Conservation (phyloP, 352 stramenopile genomes). For the Elongisporangium undulatum region DNA sequence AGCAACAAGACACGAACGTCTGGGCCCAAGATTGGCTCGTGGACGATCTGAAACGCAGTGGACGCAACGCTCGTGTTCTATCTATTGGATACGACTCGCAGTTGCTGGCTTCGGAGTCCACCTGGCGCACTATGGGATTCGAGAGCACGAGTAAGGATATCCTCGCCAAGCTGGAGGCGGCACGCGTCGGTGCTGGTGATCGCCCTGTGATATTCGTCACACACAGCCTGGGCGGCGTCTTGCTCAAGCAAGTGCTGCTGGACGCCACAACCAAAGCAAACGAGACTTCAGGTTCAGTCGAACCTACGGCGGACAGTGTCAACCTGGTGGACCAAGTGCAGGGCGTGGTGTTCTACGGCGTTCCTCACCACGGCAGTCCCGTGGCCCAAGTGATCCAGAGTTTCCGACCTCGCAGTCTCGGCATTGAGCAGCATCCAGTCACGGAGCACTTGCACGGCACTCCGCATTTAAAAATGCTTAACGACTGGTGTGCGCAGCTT, state of each 20-base stretch:
- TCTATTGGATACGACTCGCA: conserved; percentile 84
- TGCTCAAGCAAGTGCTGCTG: conserved; percentile 80
- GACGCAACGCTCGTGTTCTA: conserved; percentile 57
- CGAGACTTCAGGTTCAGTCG: not conserved
- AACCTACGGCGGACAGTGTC: conserved; percentile 4
- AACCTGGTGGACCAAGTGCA: conserved; percentile 57
- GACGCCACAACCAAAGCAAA: conserved; percentile 18
- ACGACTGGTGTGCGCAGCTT: conserved; percentile 61
- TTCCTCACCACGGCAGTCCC: conserved; percentile 77
- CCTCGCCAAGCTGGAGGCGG: conserved; percentile 48
- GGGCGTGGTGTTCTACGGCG: conserved; percentile 74
- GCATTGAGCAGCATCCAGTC: conserved; percentile 58
- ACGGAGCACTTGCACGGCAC: conserved; percentile 75
- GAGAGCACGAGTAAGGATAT: conserved; percentile 67
- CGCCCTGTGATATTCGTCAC: conserved; percentile 82
- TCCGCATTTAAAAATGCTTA: conserved; percentile 71
- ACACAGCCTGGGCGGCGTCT: conserved; percentile 77
- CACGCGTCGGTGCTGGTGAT: conserved; percentile 47
- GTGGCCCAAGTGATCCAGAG: conserved; percentile 60
- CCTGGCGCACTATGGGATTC: conserved; percentile 71
- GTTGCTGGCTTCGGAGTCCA: conserved; percentile 65
- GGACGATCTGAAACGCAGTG: conserved; percentile 49
- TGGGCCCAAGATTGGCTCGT: conserved; percentile 74
- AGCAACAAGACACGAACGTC: conserved; percentile 22
- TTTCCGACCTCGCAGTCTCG: conserved; percentile 40